phyloP scores from a whole-genome alignment of 129 eudicot genomes.

The carrot (Daucus carota) region DNA sequence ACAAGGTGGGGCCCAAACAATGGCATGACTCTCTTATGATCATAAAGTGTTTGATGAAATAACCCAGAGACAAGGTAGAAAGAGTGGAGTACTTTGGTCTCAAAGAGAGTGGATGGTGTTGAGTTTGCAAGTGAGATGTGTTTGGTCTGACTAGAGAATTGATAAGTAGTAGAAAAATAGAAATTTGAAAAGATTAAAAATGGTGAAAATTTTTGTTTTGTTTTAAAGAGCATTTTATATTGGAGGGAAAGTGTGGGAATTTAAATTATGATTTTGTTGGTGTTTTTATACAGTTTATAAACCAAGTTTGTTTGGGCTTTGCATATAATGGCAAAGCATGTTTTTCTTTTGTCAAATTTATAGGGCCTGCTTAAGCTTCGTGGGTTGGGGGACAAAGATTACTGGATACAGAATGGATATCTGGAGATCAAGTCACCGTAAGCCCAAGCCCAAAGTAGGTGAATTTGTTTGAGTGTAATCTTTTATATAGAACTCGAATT shows the following conservation, averaged over 20 bases:
- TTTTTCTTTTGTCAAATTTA: too few relatives aligned
- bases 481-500: too few relatives aligned
- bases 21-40: neutral
- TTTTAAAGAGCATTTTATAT: neutral
- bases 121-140: slow-evolving; percentile 10
- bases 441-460: too few relatives aligned
- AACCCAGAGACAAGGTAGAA: slow-evolving; percentile 7
- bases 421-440: too few relatives aligned
- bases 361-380: too few relatives aligned
- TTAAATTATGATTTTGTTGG: neutral
- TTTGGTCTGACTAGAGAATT: neutral
- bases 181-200: neutral
- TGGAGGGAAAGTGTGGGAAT: neutral
- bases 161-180: neutral
- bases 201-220: neutral
- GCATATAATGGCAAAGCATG: too few relatives aligned
- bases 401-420: too few relatives aligned
- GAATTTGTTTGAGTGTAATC: too few relatives aligned
- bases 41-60: neutral
- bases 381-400: too few relatives aligned
- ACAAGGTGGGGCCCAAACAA: slow-evolving; percentile 8
- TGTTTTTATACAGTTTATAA: neutral
- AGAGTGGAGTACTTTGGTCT: slow-evolving; percentile 11
- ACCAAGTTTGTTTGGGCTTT: neutral
- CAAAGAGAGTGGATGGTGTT: neutral